Evolutionary conservation across 2,329 filamentous ascomycete genomes (phyloP), one percentile per base, ranked within the genome.

Genomic region (Ramularia endophylla): DNA sequence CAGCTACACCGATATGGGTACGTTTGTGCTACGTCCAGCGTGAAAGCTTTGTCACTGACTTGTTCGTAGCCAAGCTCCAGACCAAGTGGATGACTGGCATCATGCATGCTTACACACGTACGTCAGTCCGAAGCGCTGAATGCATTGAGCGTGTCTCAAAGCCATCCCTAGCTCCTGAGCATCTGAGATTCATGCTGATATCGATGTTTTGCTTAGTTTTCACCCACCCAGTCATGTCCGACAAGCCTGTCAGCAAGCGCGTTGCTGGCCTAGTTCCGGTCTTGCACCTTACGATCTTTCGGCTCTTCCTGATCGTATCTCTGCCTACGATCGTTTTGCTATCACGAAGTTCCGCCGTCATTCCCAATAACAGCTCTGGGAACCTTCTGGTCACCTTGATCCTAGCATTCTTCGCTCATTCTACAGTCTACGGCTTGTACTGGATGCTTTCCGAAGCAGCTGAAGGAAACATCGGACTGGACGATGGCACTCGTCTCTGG

Each of bases 71-170:
- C 13, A 48, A 48, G 30, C 34, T 48, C 2, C 46, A 48, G 28
- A 43, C 42, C 3, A 48, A 48, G 33, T 48, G 46, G 46, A 48
- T 48, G 46, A 45, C 46, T 11, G 46, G 46, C 12, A 48, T 48
- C 20, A 48, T 48, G 20, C 46, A 48, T 30, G 46, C 41, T 8
- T 48, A 48, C 38, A n/a, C n/a, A n/a, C n/a, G n/a, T n/a, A n/a
- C n/a, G n/a, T n/a, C n/a, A n/a, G n/a, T n/a, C n/a, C n/a, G n/a
- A n/a, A n/a, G n/a, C n/a, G n/a, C n/a, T n/a, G n/a, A n/a, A n/a
- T n/a, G n/a, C n/a, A n/a, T n/a, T n/a, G n/a, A n/a, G n/a, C n/a
- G n/a, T n/a, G n/a, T n/a, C n/a, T n/a, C n/a, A n/a, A n/a, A n/a
- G n/a, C n/a, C n/a, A n/a, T n/a, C n/a, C n/a, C n/a, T n/a, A n/a